Evolutionary conservation across 306 rosid genomes (phyloP).

Genomic region (Rubus parviflorus): DNA sequence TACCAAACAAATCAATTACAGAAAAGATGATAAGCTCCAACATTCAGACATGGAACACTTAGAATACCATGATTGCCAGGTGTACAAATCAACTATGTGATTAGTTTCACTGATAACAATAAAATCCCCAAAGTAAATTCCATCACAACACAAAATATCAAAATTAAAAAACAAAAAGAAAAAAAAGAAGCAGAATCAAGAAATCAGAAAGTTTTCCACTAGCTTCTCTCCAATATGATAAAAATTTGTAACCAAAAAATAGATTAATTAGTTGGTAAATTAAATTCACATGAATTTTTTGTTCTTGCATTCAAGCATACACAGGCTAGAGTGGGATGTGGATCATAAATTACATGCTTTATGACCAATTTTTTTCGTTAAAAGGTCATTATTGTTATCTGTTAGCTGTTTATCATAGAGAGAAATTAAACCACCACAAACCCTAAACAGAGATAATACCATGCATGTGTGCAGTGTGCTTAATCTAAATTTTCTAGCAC

Average conservation of each 20-base stretch:
- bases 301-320: no score
- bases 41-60: not conserved
- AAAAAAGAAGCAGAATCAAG: not conserved
- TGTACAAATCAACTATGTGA: not conserved
- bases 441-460: not conserved
- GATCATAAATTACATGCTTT: no score
- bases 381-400: not conserved
- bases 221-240: not conserved
- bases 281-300: no score
- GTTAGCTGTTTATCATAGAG: not conserved
- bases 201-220: not conserved
- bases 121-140: no score
- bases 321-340: no score
- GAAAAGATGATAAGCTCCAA: not conserved
- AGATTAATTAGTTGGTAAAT: no score
- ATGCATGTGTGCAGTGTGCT: no score
- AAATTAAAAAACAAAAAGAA: not conserved
- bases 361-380: not conserved
- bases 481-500: not conserved
- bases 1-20: not conserved
- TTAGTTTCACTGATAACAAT: slow-evolving; percentile 1
- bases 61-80: not conserved
- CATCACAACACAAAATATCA: not conserved
- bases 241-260: not conserved
- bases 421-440: not conserved